These are phyloP conservation scores for Trichosporon coremiiforme DNA, from an alignment of 1,284 basidiomycete genomes.

Conservation along the genomic window DNA sequence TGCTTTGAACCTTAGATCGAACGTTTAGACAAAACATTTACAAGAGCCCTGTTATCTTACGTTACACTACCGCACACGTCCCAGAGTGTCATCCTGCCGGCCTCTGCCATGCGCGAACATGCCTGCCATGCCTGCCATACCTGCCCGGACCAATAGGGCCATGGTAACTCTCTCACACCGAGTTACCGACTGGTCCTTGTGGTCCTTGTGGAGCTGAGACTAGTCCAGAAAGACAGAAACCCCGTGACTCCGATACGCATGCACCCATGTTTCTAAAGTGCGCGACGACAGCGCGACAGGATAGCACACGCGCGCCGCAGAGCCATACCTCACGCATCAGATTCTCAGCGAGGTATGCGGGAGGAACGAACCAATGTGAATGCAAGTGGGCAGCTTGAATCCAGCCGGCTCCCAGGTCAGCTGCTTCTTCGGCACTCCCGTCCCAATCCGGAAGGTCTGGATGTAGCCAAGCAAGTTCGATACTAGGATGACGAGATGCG, in stretches of 20 bases:
- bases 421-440: background rate
- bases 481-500: background rate
- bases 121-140: background rate
- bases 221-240: background rate
- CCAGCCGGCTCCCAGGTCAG: background rate
- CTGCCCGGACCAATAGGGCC: background rate
- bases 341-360: conserved; percentile 11
- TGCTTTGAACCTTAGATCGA: conserved; percentile 12
- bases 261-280: conserved; percentile 5
- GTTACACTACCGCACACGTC: conserved; percentile 3
- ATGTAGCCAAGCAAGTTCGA: background rate
- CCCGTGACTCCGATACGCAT: conserved; percentile 13
- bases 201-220: conserved; percentile 8
- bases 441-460: background rate
- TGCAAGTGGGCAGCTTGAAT: background rate
- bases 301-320: background rate
- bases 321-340: background rate
- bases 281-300: background rate
- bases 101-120: background rate
- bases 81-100: background rate
- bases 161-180: conserved; percentile 4
- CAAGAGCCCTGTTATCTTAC: conserved; percentile 9
- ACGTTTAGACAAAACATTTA: conserved; percentile 15
- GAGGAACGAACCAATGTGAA: background rate
- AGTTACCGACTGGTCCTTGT: background rate